These are phyloP conservation scores for Trypanosoma lewisi DNA, from an alignment of 208 protist species.

Conservation along the genomic window DNA sequence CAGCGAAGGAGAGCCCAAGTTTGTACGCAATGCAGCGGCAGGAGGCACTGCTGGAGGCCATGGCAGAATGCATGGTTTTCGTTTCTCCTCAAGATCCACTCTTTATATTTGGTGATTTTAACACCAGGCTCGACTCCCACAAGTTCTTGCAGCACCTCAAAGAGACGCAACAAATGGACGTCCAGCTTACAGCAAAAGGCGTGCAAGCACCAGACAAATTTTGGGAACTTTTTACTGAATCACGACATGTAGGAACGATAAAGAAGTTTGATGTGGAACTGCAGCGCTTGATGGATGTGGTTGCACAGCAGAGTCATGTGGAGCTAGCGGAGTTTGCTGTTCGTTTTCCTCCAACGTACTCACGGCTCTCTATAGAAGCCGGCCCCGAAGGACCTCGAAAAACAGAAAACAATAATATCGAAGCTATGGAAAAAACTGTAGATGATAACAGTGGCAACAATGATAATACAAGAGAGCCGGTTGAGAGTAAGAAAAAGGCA, in stretches of 20 bases:
- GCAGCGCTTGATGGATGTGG: conserved; percentile 45
- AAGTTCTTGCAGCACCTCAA: conserved; percentile 34
- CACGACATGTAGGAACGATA: conserved; percentile 24
- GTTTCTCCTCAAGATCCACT: conserved; percentile 56
- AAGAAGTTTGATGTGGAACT: conserved; percentile 50
- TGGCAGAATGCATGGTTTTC: conserved; percentile 52
- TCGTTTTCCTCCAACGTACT: conserved; percentile 66
- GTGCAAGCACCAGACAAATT: conserved; percentile 48
- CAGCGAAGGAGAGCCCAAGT: conserved; percentile 43
- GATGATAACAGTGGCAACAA: background rate
- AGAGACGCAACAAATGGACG: conserved; percentile 32
- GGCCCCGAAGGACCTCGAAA: background rate
- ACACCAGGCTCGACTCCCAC: conserved; percentile 58
- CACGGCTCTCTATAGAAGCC: conserved; percentile 13
- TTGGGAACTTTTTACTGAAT: conserved; percentile 46
- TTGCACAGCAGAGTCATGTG: conserved; percentile 43
- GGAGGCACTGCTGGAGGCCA: conserved; percentile 55
- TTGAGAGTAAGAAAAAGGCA: background rate
- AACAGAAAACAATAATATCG: too few relatives aligned
- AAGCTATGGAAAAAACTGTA: background rate
- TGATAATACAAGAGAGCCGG: background rate
- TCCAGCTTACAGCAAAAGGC: conserved; percentile 38
- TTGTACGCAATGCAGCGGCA: conserved; percentile 43
- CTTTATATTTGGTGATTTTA: conserved; percentile 81
- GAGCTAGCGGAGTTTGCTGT: conserved; percentile 67